Base-by-base conservation (phyloP, 2,329 filamentous ascomycete species). In the Cytospora paraplurivora region DNA sequence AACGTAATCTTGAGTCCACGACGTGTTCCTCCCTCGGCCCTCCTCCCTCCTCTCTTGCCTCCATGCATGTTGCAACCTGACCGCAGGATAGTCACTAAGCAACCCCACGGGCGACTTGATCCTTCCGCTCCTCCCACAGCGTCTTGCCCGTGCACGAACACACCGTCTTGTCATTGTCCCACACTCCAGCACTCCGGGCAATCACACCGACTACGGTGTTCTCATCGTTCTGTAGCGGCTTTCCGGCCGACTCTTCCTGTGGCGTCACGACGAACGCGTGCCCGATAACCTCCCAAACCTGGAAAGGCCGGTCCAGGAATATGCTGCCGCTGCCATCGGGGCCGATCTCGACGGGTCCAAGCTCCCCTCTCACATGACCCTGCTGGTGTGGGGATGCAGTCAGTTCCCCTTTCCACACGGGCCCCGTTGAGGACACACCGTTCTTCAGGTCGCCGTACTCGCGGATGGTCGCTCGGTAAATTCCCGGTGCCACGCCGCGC, bases 111-210 rank as follows among this genome's bases (percentile, higher is more conserved):
- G 27, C 27, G 27, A 93, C 87, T 79, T 97, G 92, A 72, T 97
- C 93, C 77, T 89, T 88, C 70, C 95, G 87, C 82, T 99, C 95
- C 77, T 99, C 91, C 95, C 95, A 99, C 12, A 99, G 86, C 62
- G 93, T 98, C 86, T 98, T 98, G 4, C 95, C 95, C 44, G 93
- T 96, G 77, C 95, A 99, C 55, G 93, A 97, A 76, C 95, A 99
- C 7, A 99, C 94, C 53, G 91, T 97, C 84, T 98, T 99, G 75
- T 97, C 92, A 71, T 99, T 97, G 76, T 97, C 94, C 95, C 95
- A 99, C 66, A 97, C 90, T n/a, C 95, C 95, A 17, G 95, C 94
- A 76, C 93, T 97, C 73, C 95, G 84, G 56, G 95, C 95, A 77
- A 99, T 92, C 58, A 99, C 93, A 10, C 95, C 95, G 2, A 97